A percentile compares a stretch with the other conserved stretches of the same genome.
These are phyloP conservation scores for Silybum marianum DNA, from an alignment of 129 eudicot genomes.

Conservation along the genomic window DNA sequence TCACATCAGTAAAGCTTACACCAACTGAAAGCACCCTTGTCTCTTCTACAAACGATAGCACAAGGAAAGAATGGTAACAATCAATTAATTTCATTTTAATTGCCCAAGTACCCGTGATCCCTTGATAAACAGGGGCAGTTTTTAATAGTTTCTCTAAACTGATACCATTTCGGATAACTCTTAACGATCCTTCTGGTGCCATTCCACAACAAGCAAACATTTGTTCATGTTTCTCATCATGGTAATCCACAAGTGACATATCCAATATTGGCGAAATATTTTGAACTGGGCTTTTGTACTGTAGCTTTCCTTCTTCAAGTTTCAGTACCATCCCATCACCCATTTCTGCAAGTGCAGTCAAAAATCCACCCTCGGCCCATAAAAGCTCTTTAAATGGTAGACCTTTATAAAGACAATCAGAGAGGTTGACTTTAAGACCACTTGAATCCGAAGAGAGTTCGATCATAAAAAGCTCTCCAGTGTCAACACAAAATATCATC, in stretches of 20 bases:
- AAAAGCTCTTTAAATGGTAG: constrained; percentile 67
- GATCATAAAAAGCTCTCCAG: constrained; percentile 73
- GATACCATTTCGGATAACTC: constrained; percentile 82
- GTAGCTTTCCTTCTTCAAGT: constrained; percentile 68
- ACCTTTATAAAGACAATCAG: constrained; percentile 80
- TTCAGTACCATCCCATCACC: constrained; percentile 92
- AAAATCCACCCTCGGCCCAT: constrained; percentile 79
- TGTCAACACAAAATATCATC: constrained; percentile 76
- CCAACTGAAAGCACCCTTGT: constrained; percentile 98
- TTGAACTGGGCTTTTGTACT: constrained; percentile 67
- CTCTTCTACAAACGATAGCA: constrained; percentile 93
- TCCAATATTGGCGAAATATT: constrained; percentile 93
- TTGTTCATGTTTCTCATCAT: constrained; percentile 90
- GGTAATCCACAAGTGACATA: constrained; percentile 76
- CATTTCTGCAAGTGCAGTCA: constrained; percentile 87
- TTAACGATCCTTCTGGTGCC: constrained; percentile 91
- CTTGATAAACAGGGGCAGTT: constrained; percentile 86
- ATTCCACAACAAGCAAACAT: constrained; percentile 96
- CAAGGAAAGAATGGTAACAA: constrained; percentile 77
- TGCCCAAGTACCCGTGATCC: constrained; percentile 92
- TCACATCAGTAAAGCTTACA: constrained; percentile 87
- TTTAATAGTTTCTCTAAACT: constrained; percentile 77
- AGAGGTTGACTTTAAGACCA: constrained; percentile 63
- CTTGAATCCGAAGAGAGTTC: constrained; percentile 57
- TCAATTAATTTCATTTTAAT: constrained; percentile 69